A percentile compares a stretch with the other conserved stretches of the same genome.
Evolutionary conservation across 371 early-diverging fungal genomes (phyloP).

Genomic region (Mortierella sp.): DNA sequence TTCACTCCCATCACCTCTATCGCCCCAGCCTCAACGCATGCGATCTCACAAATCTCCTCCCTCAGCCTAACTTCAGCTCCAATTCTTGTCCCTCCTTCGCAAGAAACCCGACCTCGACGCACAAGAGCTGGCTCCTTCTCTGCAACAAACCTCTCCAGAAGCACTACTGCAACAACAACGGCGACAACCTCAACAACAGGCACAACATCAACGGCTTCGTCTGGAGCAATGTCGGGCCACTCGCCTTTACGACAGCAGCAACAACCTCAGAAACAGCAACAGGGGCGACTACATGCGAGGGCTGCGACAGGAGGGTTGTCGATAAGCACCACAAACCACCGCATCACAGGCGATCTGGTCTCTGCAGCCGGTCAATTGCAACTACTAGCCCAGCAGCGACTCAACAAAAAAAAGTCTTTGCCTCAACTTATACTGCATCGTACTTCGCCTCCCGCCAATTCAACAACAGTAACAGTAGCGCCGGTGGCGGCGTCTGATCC

Average conservation of each 20-base stretch:
- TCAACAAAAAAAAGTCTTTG: not conserved
- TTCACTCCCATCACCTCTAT: not conserved
- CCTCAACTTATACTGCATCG: not conserved
- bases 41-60: not conserved
- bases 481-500: not conserved
- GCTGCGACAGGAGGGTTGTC: conserved; percentile 15
- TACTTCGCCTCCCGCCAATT: not conserved
- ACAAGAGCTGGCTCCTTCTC: not conserved
- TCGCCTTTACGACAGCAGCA: conserved; percentile 3
- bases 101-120: conserved; percentile 7
- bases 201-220: not conserved
- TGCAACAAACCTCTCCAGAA: not conserved
- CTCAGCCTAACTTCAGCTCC: not conserved
- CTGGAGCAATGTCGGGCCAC: not conserved
- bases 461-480: not conserved
- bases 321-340: not conserved
- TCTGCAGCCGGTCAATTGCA: conserved; percentile 24
- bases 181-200: not conserved
- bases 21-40: not conserved
- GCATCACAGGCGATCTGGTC: conserved; percentile 15
- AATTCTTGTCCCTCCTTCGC: not conserved
- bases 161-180: not conserved
- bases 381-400: conserved; percentile 18
- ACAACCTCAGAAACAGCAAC: not conserved
- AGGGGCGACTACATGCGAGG: conserved; percentile 12